A percentile compares a stretch with the other conserved stretches of the same genome.
phyloP scores from a whole-genome alignment of 345 rosid genomes.

The Bruguiera sexangula region DNA sequence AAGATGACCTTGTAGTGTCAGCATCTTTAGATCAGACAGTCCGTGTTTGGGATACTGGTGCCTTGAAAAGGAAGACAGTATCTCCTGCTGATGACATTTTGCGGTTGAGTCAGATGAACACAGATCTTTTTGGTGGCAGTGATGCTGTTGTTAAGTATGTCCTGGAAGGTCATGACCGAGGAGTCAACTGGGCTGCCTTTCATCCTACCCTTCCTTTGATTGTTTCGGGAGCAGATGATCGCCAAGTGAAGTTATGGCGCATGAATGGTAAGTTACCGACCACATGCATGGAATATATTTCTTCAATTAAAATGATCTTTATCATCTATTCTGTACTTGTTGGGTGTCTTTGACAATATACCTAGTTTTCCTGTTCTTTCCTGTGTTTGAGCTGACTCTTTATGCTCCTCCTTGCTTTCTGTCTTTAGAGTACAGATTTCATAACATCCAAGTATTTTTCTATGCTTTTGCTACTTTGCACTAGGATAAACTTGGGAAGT shows the following conservation, averaged over 20 bases:
- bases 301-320: not conserved
- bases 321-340: not conserved
- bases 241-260: slow-evolving; percentile 96
- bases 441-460: not conserved
- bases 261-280: slow-evolving; percentile 64
- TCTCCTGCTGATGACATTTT: slow-evolving; percentile 93
- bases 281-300: not conserved
- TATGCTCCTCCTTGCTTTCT: not conserved
- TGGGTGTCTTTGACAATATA: not conserved
- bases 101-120: slow-evolving; percentile 85
- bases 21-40: slow-evolving; percentile 96
- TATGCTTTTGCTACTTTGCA: not conserved
- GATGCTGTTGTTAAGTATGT: slow-evolving; percentile 96
- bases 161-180: slow-evolving; percentile 96
- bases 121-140: slow-evolving; percentile 90
- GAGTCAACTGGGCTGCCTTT: slow-evolving; percentile 98
- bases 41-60: slow-evolving; percentile 96
- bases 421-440: not conserved
- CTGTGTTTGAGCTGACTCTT: not conserved
- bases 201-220: slow-evolving; percentile 93
- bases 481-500: not conserved
- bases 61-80: slow-evolving; percentile 77
- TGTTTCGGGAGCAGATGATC: slow-evolving; percentile 98
- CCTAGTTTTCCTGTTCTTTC: not conserved
- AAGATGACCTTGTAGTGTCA: slow-evolving; percentile 96